A percentile compares a stretch with the other conserved stretches of the same genome.
phyloP scores from a whole-genome alignment of 2,329 filamentous ascomycete genomes.

The Xylariales sp. region DNA sequence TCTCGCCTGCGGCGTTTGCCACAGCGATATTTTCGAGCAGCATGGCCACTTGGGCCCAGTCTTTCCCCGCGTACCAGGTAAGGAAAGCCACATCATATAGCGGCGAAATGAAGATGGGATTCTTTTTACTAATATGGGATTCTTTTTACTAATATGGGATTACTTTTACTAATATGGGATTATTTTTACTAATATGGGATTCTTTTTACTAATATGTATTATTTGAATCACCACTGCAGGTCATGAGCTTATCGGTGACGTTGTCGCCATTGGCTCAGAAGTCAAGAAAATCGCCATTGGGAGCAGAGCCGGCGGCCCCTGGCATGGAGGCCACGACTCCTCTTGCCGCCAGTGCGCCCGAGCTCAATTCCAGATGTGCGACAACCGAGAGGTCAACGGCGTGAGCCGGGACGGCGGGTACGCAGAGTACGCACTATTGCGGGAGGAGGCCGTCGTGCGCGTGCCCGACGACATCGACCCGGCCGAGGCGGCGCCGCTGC shows the following conservation, averaged over 20 bases:
- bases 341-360: conserved; percentile 60
- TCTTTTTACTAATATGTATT: no score
- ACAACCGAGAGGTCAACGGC: conserved; percentile 59
- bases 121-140: no score
- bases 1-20: conserved; percentile 68
- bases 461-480: conserved; percentile 50
- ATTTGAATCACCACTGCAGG: no score
- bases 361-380: conserved; percentile 65
- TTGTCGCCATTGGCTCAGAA: conserved; percentile 54
- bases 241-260: conserved; percentile 67
- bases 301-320: conserved; percentile 62
- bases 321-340: conserved; percentile 64
- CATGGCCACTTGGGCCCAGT: conserved; percentile 46
- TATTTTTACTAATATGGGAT: no score
- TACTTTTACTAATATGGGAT: no score
- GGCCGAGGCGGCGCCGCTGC: conserved; percentile 51
- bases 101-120: no score
- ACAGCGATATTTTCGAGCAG: conserved; percentile 50
- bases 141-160: no score
- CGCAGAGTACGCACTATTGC: conserved; percentile 58
- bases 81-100: no score
- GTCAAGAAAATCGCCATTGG: conserved; percentile 58
- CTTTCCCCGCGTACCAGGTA: conserved; percentile 52
- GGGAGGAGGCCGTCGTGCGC: conserved; percentile 55
- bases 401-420: conserved; percentile 64